Conservation (phyloP, 2,329 filamentous ascomycete species). For the Phaeosphaeria sp. region DNA sequence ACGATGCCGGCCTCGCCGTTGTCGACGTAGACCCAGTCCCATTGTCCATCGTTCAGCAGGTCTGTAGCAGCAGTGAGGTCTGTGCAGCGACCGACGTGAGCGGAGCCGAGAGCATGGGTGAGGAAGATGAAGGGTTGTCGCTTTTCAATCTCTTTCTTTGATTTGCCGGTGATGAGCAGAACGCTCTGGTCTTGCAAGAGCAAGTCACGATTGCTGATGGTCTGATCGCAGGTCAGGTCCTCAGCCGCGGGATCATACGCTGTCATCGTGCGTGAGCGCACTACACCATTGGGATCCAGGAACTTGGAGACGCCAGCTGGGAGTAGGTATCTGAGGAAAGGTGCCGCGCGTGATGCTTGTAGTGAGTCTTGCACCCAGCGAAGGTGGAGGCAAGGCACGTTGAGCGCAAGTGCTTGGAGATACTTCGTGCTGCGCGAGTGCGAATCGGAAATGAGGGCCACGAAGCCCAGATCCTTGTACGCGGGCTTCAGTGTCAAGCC, state of each 20-base stretch:
- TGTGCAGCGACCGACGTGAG: slow-evolving; percentile 67
- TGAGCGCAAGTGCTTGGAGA: slow-evolving; percentile 90
- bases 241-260: slow-evolving; percentile 66
- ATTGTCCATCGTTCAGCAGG: slow-evolving; percentile 64
- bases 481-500: slow-evolving; percentile 62
- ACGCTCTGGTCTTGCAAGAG: slow-evolving; percentile 71
- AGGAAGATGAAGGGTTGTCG: slow-evolving; percentile 81
- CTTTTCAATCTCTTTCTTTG: slow-evolving; percentile 67
- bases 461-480: slow-evolving; percentile 71
- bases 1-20: slow-evolving; percentile 67
- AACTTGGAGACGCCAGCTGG: slow-evolving; percentile 82
- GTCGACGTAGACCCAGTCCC: slow-evolving; percentile 83
- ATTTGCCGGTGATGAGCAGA: slow-evolving; percentile 73
- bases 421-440: slow-evolving; percentile 90
- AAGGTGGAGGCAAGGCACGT: slow-evolving; percentile 82
- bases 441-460: slow-evolving; percentile 83
- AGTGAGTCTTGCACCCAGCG: slow-evolving; percentile 83
- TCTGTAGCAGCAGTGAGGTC: slow-evolving; percentile 71
- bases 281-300: slow-evolving; percentile 69
- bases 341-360: slow-evolving; percentile 64
- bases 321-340: slow-evolving; percentile 83
- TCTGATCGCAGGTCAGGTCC: slow-evolving; percentile 34
- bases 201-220: slow-evolving; percentile 57
- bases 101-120: slow-evolving; percentile 77
- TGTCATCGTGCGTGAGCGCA: slow-evolving; percentile 74